Evolutionary conservation across 306 rosid genomes (phyloP), one percentile per base, ranked within the genome.

Genomic region (Begonia peltatifolia): DNA sequence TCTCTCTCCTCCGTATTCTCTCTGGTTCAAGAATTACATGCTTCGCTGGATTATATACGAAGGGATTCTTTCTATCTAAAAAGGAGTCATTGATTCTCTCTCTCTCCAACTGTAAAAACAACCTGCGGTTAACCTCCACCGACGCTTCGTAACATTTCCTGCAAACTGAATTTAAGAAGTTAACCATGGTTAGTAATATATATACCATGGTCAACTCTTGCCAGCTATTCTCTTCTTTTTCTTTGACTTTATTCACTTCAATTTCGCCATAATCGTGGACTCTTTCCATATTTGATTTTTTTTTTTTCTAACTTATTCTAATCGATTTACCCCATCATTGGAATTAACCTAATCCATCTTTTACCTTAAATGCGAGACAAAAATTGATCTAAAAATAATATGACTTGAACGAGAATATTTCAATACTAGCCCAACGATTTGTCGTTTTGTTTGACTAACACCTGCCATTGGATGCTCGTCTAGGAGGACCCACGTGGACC

Each of bases 1-100:
- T 36, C 9, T 17, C n/a, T 47, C 57, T 57, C 63, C 16, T 61
- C 53, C 54, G 5, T 16, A n/a, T 53, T 57, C 56, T 55, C 48
- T 54, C 69, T 41, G 18, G 41, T 63, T 54, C 58, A 35, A 68
- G 56, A 73, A 74, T 63, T 54, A 65, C 53, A 58, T 48, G 47
- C 68, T 70, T 71, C 64, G 63, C 35, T 81, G 82, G 79, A 80
- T 79, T 81, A 75, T 79, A 79, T 79, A 79, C 63, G 51, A 84
- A 73, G 80, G 69, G 55, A 66, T 52, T 68, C 13, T 61, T 22
- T 59, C 49, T 35, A 16, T 56, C 44, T 13, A 18, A 61, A 11
- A 41, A 51, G 6, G 5, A 16, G 53, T 20, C 30, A 42, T 12
- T 12, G 12, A 4, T 2, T 9, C 8, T 53, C 42, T 59, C 42